Percentiles rank a stretch among this genome's conserved stretches.
phyloP scores from a whole-genome alignment of 176 grass and related monocot species.

The Oryza brachyantha region DNA sequence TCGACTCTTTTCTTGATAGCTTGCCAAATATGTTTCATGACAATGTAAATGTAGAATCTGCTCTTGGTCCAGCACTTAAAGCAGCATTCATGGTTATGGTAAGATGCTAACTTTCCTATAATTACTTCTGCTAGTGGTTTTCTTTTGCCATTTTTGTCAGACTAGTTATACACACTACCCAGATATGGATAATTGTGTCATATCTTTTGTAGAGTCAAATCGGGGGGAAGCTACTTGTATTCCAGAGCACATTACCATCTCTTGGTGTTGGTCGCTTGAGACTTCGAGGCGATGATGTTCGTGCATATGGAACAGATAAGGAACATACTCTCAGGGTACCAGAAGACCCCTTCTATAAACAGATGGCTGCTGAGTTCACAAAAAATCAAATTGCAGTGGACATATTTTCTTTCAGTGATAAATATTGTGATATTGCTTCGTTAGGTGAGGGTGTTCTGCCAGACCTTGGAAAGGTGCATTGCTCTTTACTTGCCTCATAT shows the following conservation, averaged over 20 bases:
- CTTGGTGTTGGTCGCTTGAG: conserved; percentile 81
- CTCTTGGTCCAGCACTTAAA: conserved; percentile 86
- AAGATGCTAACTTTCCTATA: conserved; percentile 31
- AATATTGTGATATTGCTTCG: conserved; percentile 88
- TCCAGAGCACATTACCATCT: conserved; percentile 95
- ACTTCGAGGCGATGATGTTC: conserved; percentile 84
- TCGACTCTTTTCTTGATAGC: conserved; percentile 88
- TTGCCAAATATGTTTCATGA: conserved; percentile 93
- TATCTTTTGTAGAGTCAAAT: conserved; percentile 71
- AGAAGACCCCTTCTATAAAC: conserved; percentile 97
- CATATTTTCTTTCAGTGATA: conserved; percentile 86
- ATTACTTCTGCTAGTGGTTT: background rate
- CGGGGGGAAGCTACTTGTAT: conserved; percentile 83
- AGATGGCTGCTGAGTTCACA: conserved; percentile 96
- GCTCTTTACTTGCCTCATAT: conserved; percentile 4
- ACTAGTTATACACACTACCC: conserved; percentile 3
- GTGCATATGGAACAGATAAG: conserved; percentile 92
- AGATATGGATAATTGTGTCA: conserved; percentile 30
- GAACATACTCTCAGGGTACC: conserved; percentile 76
- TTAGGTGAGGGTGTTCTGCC: conserved; percentile 56
- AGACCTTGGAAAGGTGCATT: background rate
- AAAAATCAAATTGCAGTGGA: conserved; percentile 91
- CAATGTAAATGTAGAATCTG: conserved; percentile 89
- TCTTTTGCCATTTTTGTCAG: conserved; percentile 10
- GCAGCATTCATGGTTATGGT: conserved; percentile 99